phyloP scores from a whole-genome alignment of 2,329 filamentous ascomycete species.

The Aspergillus eucalypticola region DNA sequence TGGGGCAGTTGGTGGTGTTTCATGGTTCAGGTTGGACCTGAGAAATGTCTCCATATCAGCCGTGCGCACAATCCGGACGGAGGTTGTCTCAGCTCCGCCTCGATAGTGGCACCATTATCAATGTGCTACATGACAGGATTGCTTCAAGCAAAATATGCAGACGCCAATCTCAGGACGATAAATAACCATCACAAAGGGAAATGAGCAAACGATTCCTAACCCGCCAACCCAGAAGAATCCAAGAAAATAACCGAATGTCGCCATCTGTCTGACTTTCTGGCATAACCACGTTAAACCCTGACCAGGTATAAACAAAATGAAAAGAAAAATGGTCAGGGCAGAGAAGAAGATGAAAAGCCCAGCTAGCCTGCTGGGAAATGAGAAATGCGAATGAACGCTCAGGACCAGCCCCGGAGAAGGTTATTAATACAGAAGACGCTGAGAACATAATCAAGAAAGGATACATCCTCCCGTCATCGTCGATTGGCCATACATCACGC shows the following conservation, averaged over 20 bases:
- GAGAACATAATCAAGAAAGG: slow-evolving; percentile 18
- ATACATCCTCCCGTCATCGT: slow-evolving; percentile 19
- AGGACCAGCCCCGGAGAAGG: slow-evolving; percentile 41
- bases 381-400: slow-evolving; percentile 25
- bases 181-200: slow-evolving; percentile 26
- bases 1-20: background rate
- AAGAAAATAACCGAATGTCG: slow-evolving; percentile 38
- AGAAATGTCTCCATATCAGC: slow-evolving; percentile 9
- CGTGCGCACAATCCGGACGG: slow-evolving; percentile 11
- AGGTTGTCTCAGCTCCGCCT: slow-evolving; percentile 33
- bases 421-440: slow-evolving; percentile 26
- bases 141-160: slow-evolving; percentile 9
- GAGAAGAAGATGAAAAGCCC: slow-evolving; percentile 18
- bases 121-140: slow-evolving; percentile 11
- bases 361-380: slow-evolving; percentile 28
- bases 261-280: slow-evolving; percentile 42
- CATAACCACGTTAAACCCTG: slow-evolving; percentile 42
- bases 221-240: slow-evolving; percentile 42
- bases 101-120: slow-evolving; percentile 16
- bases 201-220: slow-evolving; percentile 25
- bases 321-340: slow-evolving; percentile 21
- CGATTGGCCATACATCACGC: slow-evolving; percentile 8
- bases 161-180: slow-evolving; percentile 13
- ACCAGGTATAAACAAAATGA: slow-evolving; percentile 26
- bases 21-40: slow-evolving; percentile 10